Conservation (phyloP, 495 filamentous ascomycete genomes). For the Daldinia concentrica region DNA sequence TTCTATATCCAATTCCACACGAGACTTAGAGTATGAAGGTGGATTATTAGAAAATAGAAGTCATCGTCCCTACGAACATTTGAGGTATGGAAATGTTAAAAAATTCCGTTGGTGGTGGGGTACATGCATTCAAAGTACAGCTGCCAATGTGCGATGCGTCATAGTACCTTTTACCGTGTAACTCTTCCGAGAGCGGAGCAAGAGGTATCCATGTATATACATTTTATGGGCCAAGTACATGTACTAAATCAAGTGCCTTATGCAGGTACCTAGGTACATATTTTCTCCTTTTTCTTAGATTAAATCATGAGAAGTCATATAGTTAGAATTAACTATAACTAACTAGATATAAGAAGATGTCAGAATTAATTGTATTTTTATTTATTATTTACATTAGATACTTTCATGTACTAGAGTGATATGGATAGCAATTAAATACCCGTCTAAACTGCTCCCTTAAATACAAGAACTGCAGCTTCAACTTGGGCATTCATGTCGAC, state of each 20-base stretch:
- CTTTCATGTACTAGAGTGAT: too few relatives aligned
- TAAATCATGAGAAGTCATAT: background rate
- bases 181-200: conserved; percentile 19
- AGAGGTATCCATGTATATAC: background rate
- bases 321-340: too few relatives aligned
- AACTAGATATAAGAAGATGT: background rate
- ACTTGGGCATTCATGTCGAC: background rate
- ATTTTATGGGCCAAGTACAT: too few relatives aligned
- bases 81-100: background rate
- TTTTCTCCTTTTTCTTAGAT: background rate
- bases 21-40: background rate
- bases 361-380: background rate
- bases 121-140: background rate
- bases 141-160: background rate
- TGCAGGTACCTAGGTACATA: background rate
- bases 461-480: background rate
- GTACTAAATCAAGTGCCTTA: too few relatives aligned
- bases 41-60: too few relatives aligned
- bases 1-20: conserved; percentile 1
- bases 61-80: background rate
- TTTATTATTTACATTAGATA: too few relatives aligned
- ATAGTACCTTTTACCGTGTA: background rate
- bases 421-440: too few relatives aligned
- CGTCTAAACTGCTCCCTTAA: background rate
- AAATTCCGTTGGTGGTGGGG: conserved; percentile 1